These are phyloP conservation scores for Elsinoe perseae DNA, from an alignment of 2,329 filamentous ascomycete genomes.

Conservation along the genomic window DNA sequence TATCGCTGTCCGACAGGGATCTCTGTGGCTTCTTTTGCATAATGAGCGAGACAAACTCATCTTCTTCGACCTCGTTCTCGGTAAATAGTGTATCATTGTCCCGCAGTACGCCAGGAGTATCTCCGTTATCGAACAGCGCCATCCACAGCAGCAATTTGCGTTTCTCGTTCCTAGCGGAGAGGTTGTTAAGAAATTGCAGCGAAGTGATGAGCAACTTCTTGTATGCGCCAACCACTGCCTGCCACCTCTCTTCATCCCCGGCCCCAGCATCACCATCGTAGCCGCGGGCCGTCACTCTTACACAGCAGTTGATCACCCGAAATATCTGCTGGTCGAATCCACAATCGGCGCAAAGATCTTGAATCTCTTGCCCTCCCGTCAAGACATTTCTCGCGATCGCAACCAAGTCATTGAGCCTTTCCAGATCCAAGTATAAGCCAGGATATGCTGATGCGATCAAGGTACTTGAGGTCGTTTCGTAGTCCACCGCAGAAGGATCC, in stretches of 20 bases:
- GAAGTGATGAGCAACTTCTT: constrained; percentile 59
- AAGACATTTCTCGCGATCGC: constrained; percentile 56
- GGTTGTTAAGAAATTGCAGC: constrained; percentile 59
- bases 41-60: constrained; percentile 18
- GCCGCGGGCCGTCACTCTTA: constrained; percentile 55
- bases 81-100: neutral
- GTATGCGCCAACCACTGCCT: constrained; percentile 57
- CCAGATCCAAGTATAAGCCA: constrained; percentile 53
- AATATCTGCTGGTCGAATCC: constrained; percentile 55
- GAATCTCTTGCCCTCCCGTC: constrained; percentile 52
- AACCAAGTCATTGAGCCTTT: constrained; percentile 54
- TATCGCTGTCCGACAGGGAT: constrained; percentile 19
- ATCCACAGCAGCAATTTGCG: constrained; percentile 59
- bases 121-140: constrained; percentile 48
- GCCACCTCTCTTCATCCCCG: constrained; percentile 57
- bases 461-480: constrained; percentile 52
- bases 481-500: constrained; percentile 48
- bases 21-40: constrained; percentile 5
- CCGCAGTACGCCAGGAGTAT: neutral
- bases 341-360: constrained; percentile 54
- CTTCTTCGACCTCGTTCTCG: neutral
- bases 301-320: constrained; percentile 55
- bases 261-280: constrained; percentile 57
- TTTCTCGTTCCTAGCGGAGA: constrained; percentile 58
- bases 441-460: constrained; percentile 54